Evolutionary conservation across 495 filamentous ascomycete species (phyloP), one percentile per base, ranked within the genome.

Genomic region (Pyrenopolyporus hunteri): DNA sequence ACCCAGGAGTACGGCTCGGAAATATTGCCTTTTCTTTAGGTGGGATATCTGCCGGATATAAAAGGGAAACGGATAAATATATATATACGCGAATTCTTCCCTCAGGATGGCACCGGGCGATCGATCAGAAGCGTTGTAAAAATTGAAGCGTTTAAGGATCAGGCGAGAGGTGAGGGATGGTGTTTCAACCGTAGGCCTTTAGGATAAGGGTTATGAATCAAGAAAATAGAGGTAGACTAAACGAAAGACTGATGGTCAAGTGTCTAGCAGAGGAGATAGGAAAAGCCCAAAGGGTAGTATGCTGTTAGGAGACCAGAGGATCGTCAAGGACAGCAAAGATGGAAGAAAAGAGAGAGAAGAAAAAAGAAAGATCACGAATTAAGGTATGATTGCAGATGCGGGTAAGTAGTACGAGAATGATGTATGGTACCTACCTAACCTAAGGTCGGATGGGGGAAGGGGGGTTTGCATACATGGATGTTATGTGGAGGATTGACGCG

Each of bases 31-130:
- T 35, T 64, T 59, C 20, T 53, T 48, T 40, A 51, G 31, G 51
- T 39, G 40, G 49, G 45, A 26, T 28, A 10, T 23, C 10, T 20
- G 51, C 20, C 29, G 50, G 19, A 52, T 56, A 60, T 46, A 60
- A 37, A 57, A 66, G 46, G 25, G 57, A 60, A n/a, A n/a, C n/a
- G n/a, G n/a, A n/a, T n/a, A n/a, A n/a, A 36, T 43, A 56, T 32
- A 33, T 39, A n/a, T 17, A 56, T 57, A 60, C 37, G 26, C 48
- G 17, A 20, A 31, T 59, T 39, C 19, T 44, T 59, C 47, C 37
- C 52, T 65, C 36, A 45, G 40, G 51, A 60, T 45, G 17, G 63
- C 63, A 66, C 63, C 57, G 53, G 63, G 63, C 63, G 16, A 60
- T 66, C 63, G 45, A 53, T 49, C n/a, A 40, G 51, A 57, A 57